A percentile compares a stretch with the other conserved stretches of the same genome.
Conservation (phyloP, 352 stramenopile genomes). For the Phytophthora citricola region DNA sequence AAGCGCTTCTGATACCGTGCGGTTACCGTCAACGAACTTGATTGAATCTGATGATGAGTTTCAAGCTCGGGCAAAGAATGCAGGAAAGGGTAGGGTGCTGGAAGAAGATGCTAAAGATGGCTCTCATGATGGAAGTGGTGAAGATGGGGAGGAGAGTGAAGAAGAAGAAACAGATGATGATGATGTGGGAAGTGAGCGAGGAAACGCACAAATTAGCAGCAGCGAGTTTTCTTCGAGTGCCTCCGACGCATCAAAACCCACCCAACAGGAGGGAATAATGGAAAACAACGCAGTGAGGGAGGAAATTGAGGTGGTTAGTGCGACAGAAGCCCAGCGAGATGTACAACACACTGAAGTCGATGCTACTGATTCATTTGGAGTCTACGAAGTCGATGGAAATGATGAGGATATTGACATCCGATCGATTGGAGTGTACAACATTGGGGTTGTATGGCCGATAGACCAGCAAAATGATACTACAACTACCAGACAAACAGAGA, state of each 20-base stretch:
- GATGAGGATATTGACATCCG: conserved; percentile 45
- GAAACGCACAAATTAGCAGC: background rate
- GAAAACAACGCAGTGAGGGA: background rate
- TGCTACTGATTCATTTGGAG: background rate
- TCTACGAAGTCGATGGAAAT: conserved; percentile 18
- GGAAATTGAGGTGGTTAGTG: background rate
- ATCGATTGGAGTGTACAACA: conserved; percentile 62
- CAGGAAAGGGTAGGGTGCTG: background rate
- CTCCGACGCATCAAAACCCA: background rate
- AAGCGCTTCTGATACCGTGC: too few relatives aligned
- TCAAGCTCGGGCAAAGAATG: background rate
- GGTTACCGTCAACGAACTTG: background rate
- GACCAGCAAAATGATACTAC: conserved; percentile 4
- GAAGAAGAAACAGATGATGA: background rate
- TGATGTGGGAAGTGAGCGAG: background rate
- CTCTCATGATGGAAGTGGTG: background rate
- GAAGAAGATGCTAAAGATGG: background rate
- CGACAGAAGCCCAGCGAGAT: conserved; percentile 2
- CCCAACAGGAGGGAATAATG: background rate
- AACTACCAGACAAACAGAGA: background rate
- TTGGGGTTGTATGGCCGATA: conserved; percentile 50
- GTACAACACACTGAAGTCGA: conserved; percentile 8
- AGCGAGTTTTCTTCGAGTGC: conserved; percentile 3
- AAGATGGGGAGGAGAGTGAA: background rate
- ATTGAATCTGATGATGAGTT: background rate